Percentiles rank a stretch among this genome's conserved stretches.
These are phyloP conservation scores for Tulasnella sp. DNA, from an alignment of 768 basidiomycete species.

Conservation along the genomic window DNA sequence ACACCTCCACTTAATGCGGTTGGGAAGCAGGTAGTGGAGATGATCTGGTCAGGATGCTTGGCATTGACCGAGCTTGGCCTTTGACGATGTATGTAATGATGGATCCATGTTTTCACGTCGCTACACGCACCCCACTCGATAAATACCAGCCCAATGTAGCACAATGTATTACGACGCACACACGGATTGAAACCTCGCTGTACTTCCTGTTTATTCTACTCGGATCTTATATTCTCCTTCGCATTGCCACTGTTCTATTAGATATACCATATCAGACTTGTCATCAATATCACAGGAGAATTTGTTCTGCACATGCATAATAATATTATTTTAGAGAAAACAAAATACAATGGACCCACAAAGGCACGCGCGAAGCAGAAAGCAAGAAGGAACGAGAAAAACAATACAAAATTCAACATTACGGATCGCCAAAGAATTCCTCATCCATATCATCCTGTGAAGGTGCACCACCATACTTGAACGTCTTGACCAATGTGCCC, in stretches of 20 bases:
- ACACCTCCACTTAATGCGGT: slow-evolving; percentile 37
- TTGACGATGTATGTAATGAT: neutral
- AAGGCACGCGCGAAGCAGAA: no score
- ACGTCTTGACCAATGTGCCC: no score
- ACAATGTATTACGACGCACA: neutral
- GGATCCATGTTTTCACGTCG: neutral
- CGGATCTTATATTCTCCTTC: neutral
- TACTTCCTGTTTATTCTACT: neutral
- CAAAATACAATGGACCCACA: no score
- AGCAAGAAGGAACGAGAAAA: no score
- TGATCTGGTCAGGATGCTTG: slow-evolving; percentile 46
- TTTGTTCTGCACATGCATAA: no score
- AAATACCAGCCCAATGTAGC: neutral
- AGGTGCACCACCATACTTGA: no score
- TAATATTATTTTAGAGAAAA: no score
- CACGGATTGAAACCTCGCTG: neutral
- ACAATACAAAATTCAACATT: no score
- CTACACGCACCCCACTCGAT: neutral
- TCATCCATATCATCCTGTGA: no score
- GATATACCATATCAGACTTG: no score
- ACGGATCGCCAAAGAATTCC: no score
- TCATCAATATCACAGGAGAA: no score
- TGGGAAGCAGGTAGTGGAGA: slow-evolving; percentile 42
- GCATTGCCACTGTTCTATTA: slow-evolving; percentile 4
- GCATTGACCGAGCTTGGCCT: slow-evolving; percentile 27